Evolutionary conservation across 1,284 basidiomycete species (phyloP).

Genomic region (Grifola frondosa): DNA sequence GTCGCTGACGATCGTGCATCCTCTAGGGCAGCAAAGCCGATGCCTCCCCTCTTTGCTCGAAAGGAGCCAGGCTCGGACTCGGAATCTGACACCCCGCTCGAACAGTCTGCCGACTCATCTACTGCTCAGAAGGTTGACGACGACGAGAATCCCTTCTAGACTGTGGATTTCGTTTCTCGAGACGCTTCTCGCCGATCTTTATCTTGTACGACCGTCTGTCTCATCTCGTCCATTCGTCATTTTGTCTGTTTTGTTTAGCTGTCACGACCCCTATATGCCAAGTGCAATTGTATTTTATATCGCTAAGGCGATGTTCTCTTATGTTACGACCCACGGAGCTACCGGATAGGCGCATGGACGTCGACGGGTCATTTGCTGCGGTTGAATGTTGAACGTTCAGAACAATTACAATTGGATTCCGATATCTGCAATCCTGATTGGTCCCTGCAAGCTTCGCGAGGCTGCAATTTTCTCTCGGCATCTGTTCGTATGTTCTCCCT

Average conservation of each 20-base stretch:
- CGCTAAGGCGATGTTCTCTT: too few relatives aligned
- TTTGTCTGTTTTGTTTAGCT: conserved; percentile 26
- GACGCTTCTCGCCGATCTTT: conserved; percentile 16
- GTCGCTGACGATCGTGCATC: background rate
- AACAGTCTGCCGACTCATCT: conserved; percentile 30
- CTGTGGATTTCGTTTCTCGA: conserved; percentile 1
- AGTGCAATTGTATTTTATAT: conserved; percentile 20
- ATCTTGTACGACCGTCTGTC: conserved; percentile 21
- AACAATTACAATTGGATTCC: too few relatives aligned
- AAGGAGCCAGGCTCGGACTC: conserved; percentile 35
- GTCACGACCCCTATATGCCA: conserved; percentile 18
- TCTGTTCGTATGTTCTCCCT: too few relatives aligned
- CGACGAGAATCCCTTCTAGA: conserved; percentile 35
- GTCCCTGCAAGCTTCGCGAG: too few relatives aligned
- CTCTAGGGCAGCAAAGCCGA: conserved; percentile 57
- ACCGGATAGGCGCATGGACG: too few relatives aligned
- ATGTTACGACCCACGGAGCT: too few relatives aligned
- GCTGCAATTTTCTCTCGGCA: too few relatives aligned
- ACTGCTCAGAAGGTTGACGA: conserved; percentile 24
- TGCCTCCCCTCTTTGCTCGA: conserved; percentile 55
- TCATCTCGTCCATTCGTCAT: conserved; percentile 17
- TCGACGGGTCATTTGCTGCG: too few relatives aligned
- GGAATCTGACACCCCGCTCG: conserved; percentile 28
- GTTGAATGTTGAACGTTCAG: too few relatives aligned
- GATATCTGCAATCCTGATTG: too few relatives aligned